Evolutionary conservation across 257 asterid genomes (phyloP), one percentile per base, ranked within the genome.

Genomic region (Nicotiana attenuata): DNA sequence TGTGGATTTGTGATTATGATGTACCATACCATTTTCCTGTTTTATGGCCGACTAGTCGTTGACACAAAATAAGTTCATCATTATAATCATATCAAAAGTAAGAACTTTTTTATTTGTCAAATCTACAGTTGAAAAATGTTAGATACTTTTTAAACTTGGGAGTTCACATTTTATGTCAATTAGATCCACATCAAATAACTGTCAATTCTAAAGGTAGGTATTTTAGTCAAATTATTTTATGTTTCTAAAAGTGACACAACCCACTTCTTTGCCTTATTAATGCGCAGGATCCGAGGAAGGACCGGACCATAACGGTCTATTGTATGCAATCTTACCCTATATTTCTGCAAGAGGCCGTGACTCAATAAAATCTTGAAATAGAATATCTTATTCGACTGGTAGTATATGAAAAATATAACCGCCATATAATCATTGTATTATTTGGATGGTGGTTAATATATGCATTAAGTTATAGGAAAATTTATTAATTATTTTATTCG

Each of bases 281-380:
- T 7, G 0, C 2, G 0, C 3, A 3, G 0, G 3, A 0, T 38
- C 10, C 0, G 0, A 1, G 2, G 0, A 38, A 38, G 10, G 10
- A 1, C 1, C 10, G 0, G 2, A 38, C 2, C 2, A 38, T 2
- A 38, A 38, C 1, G 2, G 2, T 7, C 1, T 38, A 38, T 7
- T 38, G 2, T 38, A 38, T 1, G 0, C 2, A 35, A 0, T 7
- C 10, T 38, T 6, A 38, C 10, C 10, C 10, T 38, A 0, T 38
- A 38, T 38, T 38, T 38, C 2, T 38, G 2, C 10, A 38, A 38
- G 10, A 38, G 45, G 1, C 0, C 7, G 10, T 2, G 10, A 38
- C 10, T 38, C 10, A 38, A 38, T 38, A 38, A 38, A 38, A 53
- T 14, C 24, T 60, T 0, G 0, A 5, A 22, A 20, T 60, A 10